Evolutionary conservation across 805 yeast species (phyloP).

Genomic region (Pichia cabralensis): DNA sequence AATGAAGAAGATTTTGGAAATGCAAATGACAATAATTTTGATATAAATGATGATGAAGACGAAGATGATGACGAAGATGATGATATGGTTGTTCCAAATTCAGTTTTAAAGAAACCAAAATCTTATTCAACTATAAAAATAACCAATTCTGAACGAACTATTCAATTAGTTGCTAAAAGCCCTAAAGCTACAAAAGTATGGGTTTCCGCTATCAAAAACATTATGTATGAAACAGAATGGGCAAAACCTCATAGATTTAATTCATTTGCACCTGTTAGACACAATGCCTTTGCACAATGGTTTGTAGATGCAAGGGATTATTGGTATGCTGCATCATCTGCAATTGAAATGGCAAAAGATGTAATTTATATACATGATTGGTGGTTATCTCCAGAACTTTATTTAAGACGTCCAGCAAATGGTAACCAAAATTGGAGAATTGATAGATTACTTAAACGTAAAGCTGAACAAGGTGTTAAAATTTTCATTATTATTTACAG

Average conservation of each 20-base stretch:
- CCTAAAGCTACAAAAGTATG: constrained; percentile 58
- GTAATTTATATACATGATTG: constrained; percentile 93
- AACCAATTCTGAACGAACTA: constrained; percentile 68
- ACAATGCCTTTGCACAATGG: constrained; percentile 87
- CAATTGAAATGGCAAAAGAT: constrained; percentile 87
- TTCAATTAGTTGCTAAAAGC: constrained; percentile 62
- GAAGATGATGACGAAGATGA: constrained; percentile 33
- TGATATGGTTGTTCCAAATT: constrained; percentile 26
- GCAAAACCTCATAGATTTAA: constrained; percentile 63
- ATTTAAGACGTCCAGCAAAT: constrained; percentile 86
- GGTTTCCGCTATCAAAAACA: constrained; percentile 61
- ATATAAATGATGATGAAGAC: constrained; percentile 29
- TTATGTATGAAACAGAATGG: constrained; percentile 68
- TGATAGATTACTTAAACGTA: constrained; percentile 77
- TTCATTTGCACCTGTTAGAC: constrained; percentile 87
- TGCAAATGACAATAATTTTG: constrained; percentile 7
- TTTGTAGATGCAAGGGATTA: constrained; percentile 90
- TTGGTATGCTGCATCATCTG: constrained; percentile 92
- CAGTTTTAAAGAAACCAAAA: constrained; percentile 27
- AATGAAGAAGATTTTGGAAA: constrained; percentile 2
- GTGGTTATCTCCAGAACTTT: constrained; percentile 96
- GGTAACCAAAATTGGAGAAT: constrained; percentile 92
- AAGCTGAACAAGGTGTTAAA: constrained; percentile 92
- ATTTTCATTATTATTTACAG: constrained; percentile 86
- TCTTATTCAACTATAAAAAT: constrained; percentile 48